Conservation (phyloP, 257 asterid species). For the Salvia miltiorrhiza region DNA sequence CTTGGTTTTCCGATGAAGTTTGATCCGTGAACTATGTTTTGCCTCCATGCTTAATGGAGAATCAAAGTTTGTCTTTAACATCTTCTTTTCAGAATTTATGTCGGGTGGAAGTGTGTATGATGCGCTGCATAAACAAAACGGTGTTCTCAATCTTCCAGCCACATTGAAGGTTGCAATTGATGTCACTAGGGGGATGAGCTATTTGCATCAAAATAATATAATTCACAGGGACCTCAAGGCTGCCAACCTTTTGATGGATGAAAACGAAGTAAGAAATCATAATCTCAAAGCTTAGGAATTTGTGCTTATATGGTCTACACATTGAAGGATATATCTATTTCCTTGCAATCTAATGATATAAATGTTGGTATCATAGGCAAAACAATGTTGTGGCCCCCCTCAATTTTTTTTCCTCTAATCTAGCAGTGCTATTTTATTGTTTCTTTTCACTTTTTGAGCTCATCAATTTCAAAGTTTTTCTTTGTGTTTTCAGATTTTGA, state of each 20-base stretch:
- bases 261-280: constrained; percentile 53
- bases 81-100: constrained; percentile 60
- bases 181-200: constrained; percentile 90
- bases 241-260: constrained; percentile 84
- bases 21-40: not conserved
- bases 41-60: not conserved
- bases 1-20: not conserved
- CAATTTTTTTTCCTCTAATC: not conserved
- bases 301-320: not conserved
- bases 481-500: not conserved
- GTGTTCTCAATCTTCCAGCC: constrained; percentile 57
- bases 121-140: constrained; percentile 69
- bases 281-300: not conserved
- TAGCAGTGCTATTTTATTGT: not conserved
- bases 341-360: not conserved
- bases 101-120: constrained; percentile 86
- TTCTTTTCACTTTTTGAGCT: not conserved
- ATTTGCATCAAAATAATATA: constrained; percentile 76
- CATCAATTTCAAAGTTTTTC: not conserved
- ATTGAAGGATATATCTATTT: not conserved
- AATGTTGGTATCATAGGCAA: not conserved
- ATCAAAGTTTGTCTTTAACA: not conserved
- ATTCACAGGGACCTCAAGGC: constrained; percentile 89
- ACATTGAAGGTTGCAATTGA: constrained; percentile 65
- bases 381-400: not conserved